Conservation (phyloP, 1,284 basidiomycete genomes). For the Cryptococcus sp. region DNA sequence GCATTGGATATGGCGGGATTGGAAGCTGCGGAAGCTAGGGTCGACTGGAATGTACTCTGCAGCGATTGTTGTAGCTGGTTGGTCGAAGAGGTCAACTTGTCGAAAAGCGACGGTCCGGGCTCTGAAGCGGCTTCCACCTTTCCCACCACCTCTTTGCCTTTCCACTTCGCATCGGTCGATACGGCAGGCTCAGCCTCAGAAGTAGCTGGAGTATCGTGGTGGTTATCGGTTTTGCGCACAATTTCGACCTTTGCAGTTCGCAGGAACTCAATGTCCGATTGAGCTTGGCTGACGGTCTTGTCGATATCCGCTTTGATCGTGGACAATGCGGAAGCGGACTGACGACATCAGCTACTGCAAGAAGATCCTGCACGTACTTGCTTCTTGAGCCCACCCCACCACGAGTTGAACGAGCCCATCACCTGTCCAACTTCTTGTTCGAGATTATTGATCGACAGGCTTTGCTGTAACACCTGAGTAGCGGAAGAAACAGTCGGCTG, state of each 20-base stretch:
- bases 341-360: not conserved
- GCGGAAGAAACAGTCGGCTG: constrained; percentile 15
- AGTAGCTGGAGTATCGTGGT: constrained; percentile 10
- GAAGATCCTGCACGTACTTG: constrained; percentile 55
- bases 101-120: constrained; percentile 24
- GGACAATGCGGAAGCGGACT: constrained; percentile 71
- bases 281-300: constrained; percentile 71
- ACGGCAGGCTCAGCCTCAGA: constrained; percentile 31
- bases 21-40: constrained; percentile 59
- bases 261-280: constrained; percentile 61
- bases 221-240: constrained; percentile 29
- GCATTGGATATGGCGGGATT: constrained; percentile 40
- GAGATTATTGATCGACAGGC: constrained; percentile 48
- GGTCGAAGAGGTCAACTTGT: constrained; percentile 31
- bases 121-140: constrained; percentile 3
- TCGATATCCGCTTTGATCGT: constrained; percentile 69
- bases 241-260: constrained; percentile 43
- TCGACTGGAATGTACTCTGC: constrained; percentile 53
- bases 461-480: constrained; percentile 51
- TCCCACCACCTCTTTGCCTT: not conserved
- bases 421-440: constrained; percentile 84
- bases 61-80: constrained; percentile 44
- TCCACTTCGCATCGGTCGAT: constrained; percentile 10
- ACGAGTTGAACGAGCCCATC: constrained; percentile 62
- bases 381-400: constrained; percentile 80